These are phyloP conservation scores for Aspergillus panamensis DNA, from an alignment of 495 filamentous ascomycete species.

Conservation along the genomic window DNA sequence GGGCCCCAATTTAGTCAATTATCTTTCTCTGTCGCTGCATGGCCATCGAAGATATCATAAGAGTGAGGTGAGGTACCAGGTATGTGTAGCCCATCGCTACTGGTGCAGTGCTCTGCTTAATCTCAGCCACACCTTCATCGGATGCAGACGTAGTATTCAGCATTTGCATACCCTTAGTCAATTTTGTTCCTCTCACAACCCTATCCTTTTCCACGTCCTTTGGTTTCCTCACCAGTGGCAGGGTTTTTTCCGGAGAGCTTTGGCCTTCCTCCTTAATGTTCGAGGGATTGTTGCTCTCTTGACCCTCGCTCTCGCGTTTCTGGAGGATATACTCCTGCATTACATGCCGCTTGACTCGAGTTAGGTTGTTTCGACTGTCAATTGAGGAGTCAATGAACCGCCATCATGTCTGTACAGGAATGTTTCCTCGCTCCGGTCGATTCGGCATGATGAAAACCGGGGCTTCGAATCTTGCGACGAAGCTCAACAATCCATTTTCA, in stretches of 20 bases:
- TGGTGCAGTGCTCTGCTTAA: neutral
- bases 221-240: neutral
- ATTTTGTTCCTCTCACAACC: neutral
- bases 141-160: neutral
- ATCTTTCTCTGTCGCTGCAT: constrained; percentile 4
- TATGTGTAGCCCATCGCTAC: neutral
- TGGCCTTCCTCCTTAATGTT: constrained; percentile 19
- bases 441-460: constrained; percentile 16
- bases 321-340: constrained; percentile 49
- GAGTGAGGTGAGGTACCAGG: too few relatives aligned
- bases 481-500: neutral
- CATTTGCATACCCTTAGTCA: neutral
- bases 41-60: neutral
- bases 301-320: constrained; percentile 29
- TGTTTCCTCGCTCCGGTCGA: neutral
- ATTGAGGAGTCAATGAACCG: constrained; percentile 44
- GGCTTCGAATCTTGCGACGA: neutral
- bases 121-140: neutral
- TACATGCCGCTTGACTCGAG: constrained; percentile 45
- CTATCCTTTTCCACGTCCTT: neutral
- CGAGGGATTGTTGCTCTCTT: constrained; percentile 7
- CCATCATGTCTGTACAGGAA: constrained; percentile 27
- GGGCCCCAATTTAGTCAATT: constrained; percentile 15
- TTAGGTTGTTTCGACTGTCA: constrained; percentile 39
- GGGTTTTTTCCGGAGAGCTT: neutral